These are phyloP conservation scores for Huntiella bhutanensis DNA, from an alignment of 2,329 filamentous ascomycete genomes.

Conservation along the genomic window DNA sequence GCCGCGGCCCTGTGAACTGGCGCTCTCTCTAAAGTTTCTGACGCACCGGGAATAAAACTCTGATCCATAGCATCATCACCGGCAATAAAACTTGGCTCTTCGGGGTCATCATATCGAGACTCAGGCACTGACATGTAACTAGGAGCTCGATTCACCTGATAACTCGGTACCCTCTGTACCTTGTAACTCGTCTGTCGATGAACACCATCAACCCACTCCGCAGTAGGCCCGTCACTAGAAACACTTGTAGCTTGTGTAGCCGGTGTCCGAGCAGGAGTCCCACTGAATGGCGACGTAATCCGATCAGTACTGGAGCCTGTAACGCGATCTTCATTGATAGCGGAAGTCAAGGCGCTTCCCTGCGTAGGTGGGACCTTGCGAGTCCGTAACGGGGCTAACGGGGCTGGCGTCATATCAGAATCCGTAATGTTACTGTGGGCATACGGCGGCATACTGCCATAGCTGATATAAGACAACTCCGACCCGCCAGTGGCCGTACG, in stretches of 20 bases:
- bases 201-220: constrained; percentile 1
- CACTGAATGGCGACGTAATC: constrained; percentile 16
- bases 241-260: constrained; percentile 33
- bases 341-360: constrained; percentile 39
- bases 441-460: not conserved
- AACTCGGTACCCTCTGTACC: not conserved
- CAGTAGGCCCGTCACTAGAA: constrained; percentile 27
- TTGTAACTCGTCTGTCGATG: constrained; percentile 7
- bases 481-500: constrained; percentile 4
- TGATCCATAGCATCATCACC: not conserved
- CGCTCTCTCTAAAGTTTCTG: not conserved
- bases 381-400: constrained; percentile 14
- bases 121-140: constrained; percentile 7
- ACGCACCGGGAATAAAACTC: not conserved
- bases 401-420: constrained; percentile 13
- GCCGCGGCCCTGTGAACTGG: not conserved
- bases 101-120: not conserved
- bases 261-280: constrained; percentile 25
- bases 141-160: constrained; percentile 3
- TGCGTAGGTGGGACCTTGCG: constrained; percentile 31
- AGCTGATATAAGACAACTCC: constrained; percentile 5
- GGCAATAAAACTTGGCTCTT: not conserved
- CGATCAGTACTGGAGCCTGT: constrained; percentile 32
- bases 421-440: constrained; percentile 8
- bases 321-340: constrained; percentile 32